Conservation (phyloP, 768 basidiomycete species). For the Hydnomerulius pinastri region DNA sequence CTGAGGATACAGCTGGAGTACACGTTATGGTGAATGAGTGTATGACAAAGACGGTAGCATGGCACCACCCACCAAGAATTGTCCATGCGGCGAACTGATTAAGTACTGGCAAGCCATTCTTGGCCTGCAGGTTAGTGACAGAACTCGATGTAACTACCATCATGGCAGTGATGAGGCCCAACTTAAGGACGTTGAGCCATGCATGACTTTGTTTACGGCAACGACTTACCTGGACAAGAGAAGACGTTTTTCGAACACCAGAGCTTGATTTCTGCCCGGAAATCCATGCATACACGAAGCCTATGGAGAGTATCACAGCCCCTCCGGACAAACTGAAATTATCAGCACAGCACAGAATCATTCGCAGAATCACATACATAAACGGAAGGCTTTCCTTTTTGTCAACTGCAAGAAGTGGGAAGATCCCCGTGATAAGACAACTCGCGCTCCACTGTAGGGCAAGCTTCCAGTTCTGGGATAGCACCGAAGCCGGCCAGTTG, state of each 20-base stretch:
- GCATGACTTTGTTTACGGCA: neutral
- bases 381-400: constrained; percentile 59
- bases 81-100: constrained; percentile 70
- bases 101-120: constrained; percentile 59
- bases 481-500: constrained; percentile 44
- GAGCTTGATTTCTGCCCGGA: neutral
- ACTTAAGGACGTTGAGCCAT: constrained; percentile 31
- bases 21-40: neutral
- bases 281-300: constrained; percentile 20
- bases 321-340: constrained; percentile 50
- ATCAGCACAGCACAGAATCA: constrained; percentile 8
- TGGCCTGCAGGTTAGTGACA: constrained; percentile 60
- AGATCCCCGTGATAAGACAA: constrained; percentile 60
- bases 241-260: constrained; percentile 5
- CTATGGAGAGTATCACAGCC: constrained; percentile 41
- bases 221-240: constrained; percentile 25
- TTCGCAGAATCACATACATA: constrained; percentile 52
- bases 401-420: constrained; percentile 73
- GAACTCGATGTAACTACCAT: constrained; percentile 62
- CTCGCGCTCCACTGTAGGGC: constrained; percentile 45
- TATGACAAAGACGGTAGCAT: neutral
- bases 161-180: constrained; percentile 42
- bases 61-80: constrained; percentile 52
- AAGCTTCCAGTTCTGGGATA: constrained; percentile 28
- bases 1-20: constrained; percentile 48